Base-by-base conservation (phyloP, 2,329 filamentous ascomycete species). In the Calonectria leucothoes region DNA sequence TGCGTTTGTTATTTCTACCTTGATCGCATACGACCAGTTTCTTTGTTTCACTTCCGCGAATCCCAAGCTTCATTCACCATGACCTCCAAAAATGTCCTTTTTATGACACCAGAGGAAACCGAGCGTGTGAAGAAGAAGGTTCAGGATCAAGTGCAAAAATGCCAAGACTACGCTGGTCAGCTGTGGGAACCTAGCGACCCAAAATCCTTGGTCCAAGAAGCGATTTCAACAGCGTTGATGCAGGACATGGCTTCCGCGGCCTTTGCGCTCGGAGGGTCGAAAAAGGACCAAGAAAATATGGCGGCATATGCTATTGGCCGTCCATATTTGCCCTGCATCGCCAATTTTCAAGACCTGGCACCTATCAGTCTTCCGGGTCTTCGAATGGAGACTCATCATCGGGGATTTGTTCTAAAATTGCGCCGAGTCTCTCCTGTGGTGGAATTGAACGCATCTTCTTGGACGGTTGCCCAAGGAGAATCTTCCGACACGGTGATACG, bases 81-180 rank as follows among this genome's bases (percentile, higher is more conserved):
- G 81, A 17, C 72, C 17, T 59, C 71, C 59, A 76, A 71, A 14
- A 77, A 78, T 35, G 85, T 81, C 0, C 72, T 85, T 23, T 84
- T 82, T 49, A 77, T 85, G 73, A 82, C 83, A 0, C 75, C 75
- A 0, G 75, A 80, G 27, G 84, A 84, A 66, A 79, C 79, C 1
- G 73, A 78, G 11, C 82, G 81, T 6, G 78, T 85, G 12, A 76
- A 73, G 49, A 75, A 70, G 1, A 80, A 75, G 0, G 67, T 82
- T 39, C 76, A 78, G n/a, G 66, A 75, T n/a, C 66, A 69, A 10
- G 31, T 73, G 12, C 66, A 79, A 4, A 80, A 80, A 67, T 79
- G 82, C 48, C 64, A 69, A 33, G 69, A 76, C 8, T 74, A 77
- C 15, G 66, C 29, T 17, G 80, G 79, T 10, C 71, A 77, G 6